Percentiles rank a stretch among this genome's conserved stretches.
Conservation (phyloP, 1,284 basidiomycete genomes). For the Stereum hirsutum region DNA sequence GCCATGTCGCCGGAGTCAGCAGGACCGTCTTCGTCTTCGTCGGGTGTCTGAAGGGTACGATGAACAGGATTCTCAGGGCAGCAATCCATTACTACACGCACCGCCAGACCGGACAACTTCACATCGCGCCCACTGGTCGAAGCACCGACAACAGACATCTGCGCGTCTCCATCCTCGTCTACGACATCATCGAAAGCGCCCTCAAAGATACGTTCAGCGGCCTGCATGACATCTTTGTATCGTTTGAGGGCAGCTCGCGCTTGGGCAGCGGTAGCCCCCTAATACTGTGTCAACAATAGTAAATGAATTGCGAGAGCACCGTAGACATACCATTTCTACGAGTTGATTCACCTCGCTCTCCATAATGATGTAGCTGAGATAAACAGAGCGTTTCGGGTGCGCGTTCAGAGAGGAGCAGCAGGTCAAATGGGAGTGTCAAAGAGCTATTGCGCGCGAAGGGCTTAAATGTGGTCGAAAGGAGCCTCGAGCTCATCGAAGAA, state of each 20-base stretch:
- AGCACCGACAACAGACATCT: constrained; percentile 13
- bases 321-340: constrained; percentile 26
- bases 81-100: no score
- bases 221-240: constrained; percentile 81
- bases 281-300: not conserved
- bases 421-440: no score
- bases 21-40: constrained; percentile 34
- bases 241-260: constrained; percentile 71
- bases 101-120: no score
- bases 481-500: no score
- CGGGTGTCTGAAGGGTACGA: constrained; percentile 51
- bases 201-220: constrained; percentile 78
- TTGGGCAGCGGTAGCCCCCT: constrained; percentile 74
- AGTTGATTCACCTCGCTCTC: constrained; percentile 26
- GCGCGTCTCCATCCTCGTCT: constrained; percentile 36
- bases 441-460: no score
- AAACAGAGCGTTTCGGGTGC: no score
- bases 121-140: constrained; percentile 15
- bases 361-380: constrained; percentile 16
- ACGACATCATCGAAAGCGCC: constrained; percentile 70
- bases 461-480: no score
- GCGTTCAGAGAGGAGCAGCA: no score
- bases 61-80: no score
- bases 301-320: not conserved
- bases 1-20: no score